Evolutionary conservation across 2,329 filamentous ascomycete species (phyloP), one percentile per base, ranked within the genome.

Genomic region (Daldinia sp.): DNA sequence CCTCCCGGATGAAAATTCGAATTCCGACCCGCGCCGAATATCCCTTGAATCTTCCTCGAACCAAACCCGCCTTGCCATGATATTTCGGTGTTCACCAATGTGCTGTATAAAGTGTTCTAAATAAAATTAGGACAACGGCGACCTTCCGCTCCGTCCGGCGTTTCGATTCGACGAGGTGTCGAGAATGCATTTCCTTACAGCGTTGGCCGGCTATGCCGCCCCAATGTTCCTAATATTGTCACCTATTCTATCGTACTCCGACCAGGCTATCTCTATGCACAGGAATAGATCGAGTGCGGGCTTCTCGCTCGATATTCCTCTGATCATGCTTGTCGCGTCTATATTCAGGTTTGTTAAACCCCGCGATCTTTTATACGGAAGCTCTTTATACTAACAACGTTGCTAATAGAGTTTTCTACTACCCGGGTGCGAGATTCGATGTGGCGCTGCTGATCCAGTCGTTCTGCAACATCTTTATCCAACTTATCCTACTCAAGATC

Each of bases 261-360:
- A 90, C 77, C 87, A 90, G 78, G 86, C 85, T 23, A 72, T 87
- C 47, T 84, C 87, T 32, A 91, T 91, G 84, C 83, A 89, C 71
- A 81, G 83, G 70, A 82, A 78, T 58, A 87, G 85, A 75, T 87
- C 86, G 41, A 90, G 87, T 68, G 86, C 85, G 11, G 87, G 88
- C 58, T 90, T 90, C 77, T 90, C 88, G 15, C 81, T 91, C 65
- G 88, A 91, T 71, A 90, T 90, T 43, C 88, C 88, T 29, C 78
- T 91, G 59, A 91, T 91, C 64, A 91, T 91, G 88, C 84, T 91
- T 51, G 82, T 90, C 55, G 87, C 88, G 25, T 90, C 87, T 3
- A 78, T 90, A 56, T 78, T 90, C 57, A 87, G 87, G 86, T 90
- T 73, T 47, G 79, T 61, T 11, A 35, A 5, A 19, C 47, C 29